Percentiles rank a stretch among this genome's conserved stretches.
Evolutionary conservation across 2,329 filamentous ascomycete genomes (phyloP).

Genomic region (Xylaria digitata): DNA sequence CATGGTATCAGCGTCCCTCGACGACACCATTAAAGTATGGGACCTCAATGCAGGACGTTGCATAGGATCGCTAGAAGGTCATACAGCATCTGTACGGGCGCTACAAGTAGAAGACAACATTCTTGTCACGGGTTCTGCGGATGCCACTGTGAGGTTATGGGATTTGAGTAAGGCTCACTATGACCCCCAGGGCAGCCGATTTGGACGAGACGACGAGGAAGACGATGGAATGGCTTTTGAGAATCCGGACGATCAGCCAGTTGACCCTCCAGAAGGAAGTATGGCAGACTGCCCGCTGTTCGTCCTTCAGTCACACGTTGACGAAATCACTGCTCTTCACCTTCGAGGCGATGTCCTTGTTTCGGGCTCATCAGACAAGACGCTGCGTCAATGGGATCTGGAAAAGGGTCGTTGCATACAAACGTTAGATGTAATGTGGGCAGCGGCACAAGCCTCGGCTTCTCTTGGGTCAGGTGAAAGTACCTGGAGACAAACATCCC

Average conservation of each 20-base stretch:
- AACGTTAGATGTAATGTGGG: constrained; percentile 97
- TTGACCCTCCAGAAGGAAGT: constrained; percentile 79
- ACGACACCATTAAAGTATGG: constrained; percentile 96
- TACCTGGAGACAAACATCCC: constrained; percentile 78
- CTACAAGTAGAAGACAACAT: constrained; percentile 96
- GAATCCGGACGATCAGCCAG: constrained; percentile 72
- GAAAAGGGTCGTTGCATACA: constrained; percentile 97
- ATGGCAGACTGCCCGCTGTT: constrained; percentile 93
- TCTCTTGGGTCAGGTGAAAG: constrained; percentile 71
- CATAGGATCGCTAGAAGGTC: constrained; percentile 90
- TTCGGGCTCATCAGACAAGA: constrained; percentile 97
- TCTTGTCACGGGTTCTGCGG: constrained; percentile 91
- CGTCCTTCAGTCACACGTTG: constrained; percentile 88
- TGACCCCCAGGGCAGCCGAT: constrained; percentile 73
- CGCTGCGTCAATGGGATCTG: constrained; percentile 95
- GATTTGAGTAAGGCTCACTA: constrained; percentile 91
- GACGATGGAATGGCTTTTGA: constrained; percentile 79
- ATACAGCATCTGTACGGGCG: constrained; percentile 91
- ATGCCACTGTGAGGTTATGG: constrained; percentile 95
- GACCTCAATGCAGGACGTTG: constrained; percentile 93
- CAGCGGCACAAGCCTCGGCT: constrained; percentile 86
- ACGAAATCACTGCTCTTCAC: constrained; percentile 92
- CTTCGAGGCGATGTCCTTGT: constrained; percentile 91
- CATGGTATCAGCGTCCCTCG: constrained; percentile 89
- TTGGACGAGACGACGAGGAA: constrained; percentile 68